Conservation (phyloP, 306 rosid genomes). For the Corylus avellana region DNA sequence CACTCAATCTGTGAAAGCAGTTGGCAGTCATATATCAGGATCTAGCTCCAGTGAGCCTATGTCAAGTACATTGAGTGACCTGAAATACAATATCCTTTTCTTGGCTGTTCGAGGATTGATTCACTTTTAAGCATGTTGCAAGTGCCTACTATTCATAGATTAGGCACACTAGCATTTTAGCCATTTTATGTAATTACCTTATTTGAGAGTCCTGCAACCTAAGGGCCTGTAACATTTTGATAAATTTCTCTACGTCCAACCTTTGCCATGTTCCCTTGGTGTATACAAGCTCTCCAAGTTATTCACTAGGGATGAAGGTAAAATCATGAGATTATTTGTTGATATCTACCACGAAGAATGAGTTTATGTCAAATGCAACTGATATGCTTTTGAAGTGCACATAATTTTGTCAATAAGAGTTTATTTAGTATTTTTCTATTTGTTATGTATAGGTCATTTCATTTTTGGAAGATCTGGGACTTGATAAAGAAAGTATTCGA, state of each 20-base stretch:
- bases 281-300: background rate
- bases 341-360: slow-evolving; percentile 3
- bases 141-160: background rate
- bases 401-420: slow-evolving; percentile 13
- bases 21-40: background rate
- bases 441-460: slow-evolving; percentile 58
- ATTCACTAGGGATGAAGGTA: background rate
- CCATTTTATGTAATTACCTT: background rate
- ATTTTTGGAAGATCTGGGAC: slow-evolving; percentile 64
- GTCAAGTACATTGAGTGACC: background rate
- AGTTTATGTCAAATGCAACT: background rate
- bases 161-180: background rate
- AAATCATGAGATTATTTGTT: background rate
- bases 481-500: slow-evolving; percentile 62
- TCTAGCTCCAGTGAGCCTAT: background rate
- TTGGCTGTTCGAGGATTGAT: background rate
- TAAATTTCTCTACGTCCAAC: background rate
- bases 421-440: slow-evolving; percentile 16
- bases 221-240: background rate
- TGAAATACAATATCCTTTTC: background rate
- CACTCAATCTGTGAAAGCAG: background rate
- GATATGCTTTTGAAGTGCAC: background rate
- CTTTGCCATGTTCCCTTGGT: background rate
- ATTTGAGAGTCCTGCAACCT: background rate
- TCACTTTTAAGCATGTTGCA: background rate